Evolutionary conservation across 176 grass and related monocot species (phyloP), one percentile per base, ranked within the genome.

Genomic region (Cenchrus fungigraminus): DNA sequence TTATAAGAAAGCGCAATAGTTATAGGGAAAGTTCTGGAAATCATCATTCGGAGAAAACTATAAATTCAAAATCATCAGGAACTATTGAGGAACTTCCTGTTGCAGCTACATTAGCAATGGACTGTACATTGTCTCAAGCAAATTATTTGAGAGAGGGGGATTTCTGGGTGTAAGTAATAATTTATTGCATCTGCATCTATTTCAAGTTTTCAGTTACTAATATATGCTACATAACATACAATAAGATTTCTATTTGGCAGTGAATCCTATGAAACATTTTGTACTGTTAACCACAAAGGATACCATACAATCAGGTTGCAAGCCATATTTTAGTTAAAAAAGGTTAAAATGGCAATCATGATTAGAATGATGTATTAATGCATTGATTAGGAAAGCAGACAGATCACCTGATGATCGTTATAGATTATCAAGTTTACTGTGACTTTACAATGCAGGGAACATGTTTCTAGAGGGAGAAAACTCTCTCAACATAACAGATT

Each of bases 91-190:
- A 61, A 40, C 22, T 72, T 46, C 4, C 57, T 61, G 42, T 31
- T 79, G 43, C 87, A 47, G 82, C 73, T 77, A 90, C 82, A 77
- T 87, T 76, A 90, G 86, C 40, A 85, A 95, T 95, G 90, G 93
- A 95, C 77, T 31, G 63, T 79, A 73, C 63, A 32, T 88, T 95
- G 17, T 88, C 73, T 82, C 61, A 82, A 76, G 63, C 55, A 68
- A 84, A 83, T 68, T 34, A 45, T 25, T 75, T 82, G 28, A 47
- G 74, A 22, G 45, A 37, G 31, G 85, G 84, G 46, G 83, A 95
- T n/a, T 55, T 90, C 65, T 68, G 79, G 78, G 84, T 58, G 93
- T 95, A 83, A 86, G 49, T 86, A 66, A 73, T 32, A 86, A 12
- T 25, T 68, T 67, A 16, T 72, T 52, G 14, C 59, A 9, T 71